Base-by-base conservation (phyloP, 805 yeast genomes). In the Tetrapisispora nanseiensis region DNA sequence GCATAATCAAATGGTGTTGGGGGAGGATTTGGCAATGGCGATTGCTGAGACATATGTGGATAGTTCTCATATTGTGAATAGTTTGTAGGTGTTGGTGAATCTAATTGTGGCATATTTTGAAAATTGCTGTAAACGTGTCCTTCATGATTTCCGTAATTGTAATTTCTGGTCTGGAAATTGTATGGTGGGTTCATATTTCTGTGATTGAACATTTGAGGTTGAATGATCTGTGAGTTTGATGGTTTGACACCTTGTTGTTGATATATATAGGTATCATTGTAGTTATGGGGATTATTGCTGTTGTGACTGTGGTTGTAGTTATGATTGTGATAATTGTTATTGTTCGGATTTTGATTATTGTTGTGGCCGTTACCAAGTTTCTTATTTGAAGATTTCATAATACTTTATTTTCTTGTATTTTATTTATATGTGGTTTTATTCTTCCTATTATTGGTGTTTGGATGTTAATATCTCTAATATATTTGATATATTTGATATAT, bases 1-100 rank as follows among this genome's bases (percentile, higher is more conserved):
- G 72, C 62, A 43, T 72, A 57, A 53, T 80, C 85, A 51, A 78
- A 69, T 1, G 86, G 84, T 2, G 81, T 71, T 31, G 78, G 76
- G 10, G 66, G 61, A 2, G 54, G 54, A 30, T 51, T 50, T 3
- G 47, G 47, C 11, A 45, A 29, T 8, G 34, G 22, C 1, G 32
- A 15, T 23, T 37, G 26, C n/a, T 37, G 33, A 11, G 21, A 7
- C 8, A n/a, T 10, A n/a, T 20, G 28, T 21, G 29, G 21, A 15
- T 37, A 35, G 10, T 18, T 15, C n/a, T 16, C 22, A 22, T 29
- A 28, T 20, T 20, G 40, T 6, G 40, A 22, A 29, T 29, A 28
- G 6, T 19, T 29, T 28, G 30, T 10, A 18, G 4, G 13, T 4
- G 21, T 22, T 21, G 33, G 33, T 7, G 40, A 21, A 24, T 24